Evolutionary conservation across 441 rosid species (phyloP).

Genomic region (Populus hybrid): DNA sequence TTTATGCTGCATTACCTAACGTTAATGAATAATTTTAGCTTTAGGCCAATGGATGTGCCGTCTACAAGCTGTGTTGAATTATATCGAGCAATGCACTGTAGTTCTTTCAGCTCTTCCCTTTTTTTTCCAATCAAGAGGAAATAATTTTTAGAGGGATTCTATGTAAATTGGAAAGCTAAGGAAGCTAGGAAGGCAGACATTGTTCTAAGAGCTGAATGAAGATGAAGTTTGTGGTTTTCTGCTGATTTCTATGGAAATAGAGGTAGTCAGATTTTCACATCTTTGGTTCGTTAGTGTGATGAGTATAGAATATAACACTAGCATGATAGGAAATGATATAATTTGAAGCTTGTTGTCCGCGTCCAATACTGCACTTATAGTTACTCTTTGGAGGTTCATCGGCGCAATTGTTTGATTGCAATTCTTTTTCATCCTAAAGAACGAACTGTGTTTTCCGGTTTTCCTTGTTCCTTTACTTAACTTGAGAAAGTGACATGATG

Average conservation of each 20-base stretch:
- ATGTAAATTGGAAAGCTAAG: background rate
- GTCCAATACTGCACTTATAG: background rate
- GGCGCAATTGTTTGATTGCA: background rate
- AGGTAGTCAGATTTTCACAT: background rate
- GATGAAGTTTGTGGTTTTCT: background rate
- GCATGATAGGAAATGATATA: background rate
- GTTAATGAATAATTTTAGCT: background rate
- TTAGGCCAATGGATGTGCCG: background rate
- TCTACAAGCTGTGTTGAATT: background rate
- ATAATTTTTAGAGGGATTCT: background rate
- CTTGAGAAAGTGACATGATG: background rate
- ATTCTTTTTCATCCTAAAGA: background rate
- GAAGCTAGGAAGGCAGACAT: background rate
- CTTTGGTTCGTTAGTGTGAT: background rate
- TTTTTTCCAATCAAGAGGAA: background rate
- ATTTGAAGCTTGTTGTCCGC: background rate
- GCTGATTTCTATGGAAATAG: background rate
- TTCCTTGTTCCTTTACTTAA: too few species aligned
- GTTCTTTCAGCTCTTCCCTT: conserved; percentile 2
- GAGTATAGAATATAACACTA: too few species aligned
- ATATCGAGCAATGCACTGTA: background rate
- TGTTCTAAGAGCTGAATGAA: background rate
- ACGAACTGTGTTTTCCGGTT: background rate
- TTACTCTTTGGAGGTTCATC: background rate
- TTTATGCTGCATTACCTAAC: background rate